Conservation (phyloP, 345 rosid genomes). For the Brassica nigra region DNA sequence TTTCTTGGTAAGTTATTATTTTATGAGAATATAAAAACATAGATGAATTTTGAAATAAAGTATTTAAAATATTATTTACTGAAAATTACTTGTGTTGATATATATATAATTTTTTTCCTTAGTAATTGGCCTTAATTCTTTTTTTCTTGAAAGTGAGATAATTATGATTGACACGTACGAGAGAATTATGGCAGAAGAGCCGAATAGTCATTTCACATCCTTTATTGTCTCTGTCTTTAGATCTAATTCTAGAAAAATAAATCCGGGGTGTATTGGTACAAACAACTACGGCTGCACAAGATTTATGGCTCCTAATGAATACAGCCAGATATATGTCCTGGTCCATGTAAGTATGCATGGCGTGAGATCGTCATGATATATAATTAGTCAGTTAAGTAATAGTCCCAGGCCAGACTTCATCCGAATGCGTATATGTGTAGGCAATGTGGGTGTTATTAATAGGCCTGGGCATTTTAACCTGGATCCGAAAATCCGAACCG, state of each 20-base stretch:
- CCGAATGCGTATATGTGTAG: background rate
- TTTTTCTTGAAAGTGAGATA: too few species aligned
- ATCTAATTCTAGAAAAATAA: background rate
- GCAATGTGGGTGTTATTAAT: background rate
- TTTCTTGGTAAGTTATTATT: conserved; percentile 16
- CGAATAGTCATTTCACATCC: background rate
- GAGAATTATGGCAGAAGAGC: background rate
- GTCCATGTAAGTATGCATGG: conserved; percentile 7
- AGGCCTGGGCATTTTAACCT: too few species aligned
- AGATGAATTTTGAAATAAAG: background rate
- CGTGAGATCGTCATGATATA: background rate
- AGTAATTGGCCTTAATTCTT: too few species aligned
- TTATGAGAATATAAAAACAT: background rate
- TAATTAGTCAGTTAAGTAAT: background rate
- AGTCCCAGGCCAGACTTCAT: background rate
- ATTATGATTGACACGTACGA: too few species aligned
- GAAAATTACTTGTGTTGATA: conserved; percentile 5
- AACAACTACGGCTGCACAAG: background rate
- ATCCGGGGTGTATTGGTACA: background rate
- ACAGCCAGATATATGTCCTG: background rate
- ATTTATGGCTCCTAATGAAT: background rate
- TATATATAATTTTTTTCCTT: background rate
- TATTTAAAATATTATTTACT: background rate
- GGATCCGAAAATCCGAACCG: background rate
- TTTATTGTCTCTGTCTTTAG: background rate